Evolutionary conservation across 495 filamentous ascomycete genomes (phyloP), one percentile per base, ranked within the genome.

Genomic region (Hypomontagnella submonticulosa): DNA sequence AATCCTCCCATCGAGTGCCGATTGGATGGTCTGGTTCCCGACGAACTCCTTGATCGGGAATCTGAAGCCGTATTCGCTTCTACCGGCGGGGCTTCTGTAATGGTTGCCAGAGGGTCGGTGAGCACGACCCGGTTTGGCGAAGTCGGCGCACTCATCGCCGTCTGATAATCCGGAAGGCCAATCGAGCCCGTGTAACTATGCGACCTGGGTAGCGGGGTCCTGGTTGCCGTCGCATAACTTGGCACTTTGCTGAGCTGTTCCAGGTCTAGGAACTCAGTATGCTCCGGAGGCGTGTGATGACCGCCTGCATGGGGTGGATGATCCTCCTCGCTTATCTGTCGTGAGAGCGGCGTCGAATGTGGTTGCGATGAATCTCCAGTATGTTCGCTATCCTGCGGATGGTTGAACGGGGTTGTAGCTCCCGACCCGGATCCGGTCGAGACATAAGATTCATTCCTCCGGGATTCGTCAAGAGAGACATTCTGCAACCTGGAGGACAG

Each of bases 221-320:
- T 85, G 13, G 93, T 81, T 0, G 92, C 92, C 10, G 92, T 93
- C 4, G 84, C 80, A 72, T 96, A 96, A 49, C 89, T 92, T 4
- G 92, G 92, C 6, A 95, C 90, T 49, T 88, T 89, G 66, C 83
- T 89, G 15, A 94, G 77, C 37, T 83, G 80, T 56, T 85, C 84
- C 30, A 89, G 77, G 64, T 89, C 86, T 19, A 81, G 75, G 53
- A 81, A 87, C 61, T 92, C 89, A 19, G 85, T 79, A 54, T 89
- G 86, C 63, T 86, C 85, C 13, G 89, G 86, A 5, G 73, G 68
- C 18, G 84, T 85, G 12, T 83, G 81, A 72, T 81, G 79, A 19
- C 82, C 61, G 9, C 46, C 83, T 18, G 83, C 82, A 13, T 77
- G 64, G 4, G 60, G 66, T 4, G 66, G 46, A 42, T 67, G 70